phyloP scores from a whole-genome alignment of 352 stramenopile genomes.

The Phytophthora melonis region DNA sequence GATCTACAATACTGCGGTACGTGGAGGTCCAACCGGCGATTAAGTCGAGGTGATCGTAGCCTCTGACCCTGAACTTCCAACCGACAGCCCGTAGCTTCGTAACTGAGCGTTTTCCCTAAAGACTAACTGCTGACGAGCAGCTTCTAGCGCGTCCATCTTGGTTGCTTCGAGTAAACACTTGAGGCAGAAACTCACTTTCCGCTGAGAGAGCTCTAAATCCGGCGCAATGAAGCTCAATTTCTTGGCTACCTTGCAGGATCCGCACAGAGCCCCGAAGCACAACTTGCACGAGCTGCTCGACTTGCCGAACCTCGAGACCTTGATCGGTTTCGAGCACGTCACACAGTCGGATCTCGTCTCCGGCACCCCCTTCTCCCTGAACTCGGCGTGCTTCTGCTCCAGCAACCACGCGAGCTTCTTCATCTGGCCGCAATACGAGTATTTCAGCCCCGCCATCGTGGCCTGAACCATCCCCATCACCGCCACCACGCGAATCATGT shows the following conservation, averaged over 20 bases:
- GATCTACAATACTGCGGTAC: too few relatives aligned
- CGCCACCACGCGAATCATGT: constrained; percentile 28
- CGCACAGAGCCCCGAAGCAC: constrained; percentile 26
- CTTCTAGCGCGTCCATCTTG: constrained; percentile 25
- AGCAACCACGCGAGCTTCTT: constrained; percentile 44
- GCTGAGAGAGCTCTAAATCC: background rate
- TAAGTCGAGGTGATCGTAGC: background rate
- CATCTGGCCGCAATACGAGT: constrained; percentile 46
- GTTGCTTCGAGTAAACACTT: constrained; percentile 32
- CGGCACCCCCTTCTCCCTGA: constrained; percentile 13
- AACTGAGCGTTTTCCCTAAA: background rate
- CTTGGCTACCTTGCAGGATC: constrained; percentile 16
- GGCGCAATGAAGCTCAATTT: constrained; percentile 25
- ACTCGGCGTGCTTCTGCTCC: constrained; percentile 15
- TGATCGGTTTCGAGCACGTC: constrained; percentile 27
- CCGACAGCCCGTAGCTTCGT: background rate
- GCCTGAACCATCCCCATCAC: constrained; percentile 26
- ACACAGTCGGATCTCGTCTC: constrained; percentile 9
- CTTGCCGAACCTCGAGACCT: constrained; percentile 1
- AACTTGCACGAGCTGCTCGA: constrained; percentile 27
- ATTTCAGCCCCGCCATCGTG: constrained; percentile 32
- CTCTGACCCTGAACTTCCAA: background rate
- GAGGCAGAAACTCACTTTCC: constrained; percentile 34
- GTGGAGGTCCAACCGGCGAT: too few relatives aligned
- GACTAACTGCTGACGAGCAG: constrained; percentile 24